phyloP scores from a whole-genome alignment of 495 filamentous ascomycete genomes.

The Trichoderma gamsii region DNA sequence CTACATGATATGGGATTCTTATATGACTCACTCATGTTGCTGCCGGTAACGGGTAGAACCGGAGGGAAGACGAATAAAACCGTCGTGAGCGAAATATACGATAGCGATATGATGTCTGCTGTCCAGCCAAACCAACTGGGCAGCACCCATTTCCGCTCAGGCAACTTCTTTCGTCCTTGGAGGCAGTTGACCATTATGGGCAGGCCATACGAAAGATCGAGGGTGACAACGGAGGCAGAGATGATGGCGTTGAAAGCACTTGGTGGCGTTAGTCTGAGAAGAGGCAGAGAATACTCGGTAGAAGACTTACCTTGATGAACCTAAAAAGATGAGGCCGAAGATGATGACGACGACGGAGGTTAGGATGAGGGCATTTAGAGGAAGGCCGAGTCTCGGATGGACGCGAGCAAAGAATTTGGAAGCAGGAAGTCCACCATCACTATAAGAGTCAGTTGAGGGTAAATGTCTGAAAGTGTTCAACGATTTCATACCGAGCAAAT shows the following conservation, averaged over 20 bases:
- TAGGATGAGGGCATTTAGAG: conserved; percentile 5
- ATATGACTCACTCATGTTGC: conserved; percentile 3
- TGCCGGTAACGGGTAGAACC: not conserved
- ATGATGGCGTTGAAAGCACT: conserved; percentile 12
- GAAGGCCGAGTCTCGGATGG: not conserved
- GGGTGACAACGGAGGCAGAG: conserved; percentile 3
- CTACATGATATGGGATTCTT: not conserved
- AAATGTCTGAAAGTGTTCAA: not conserved
- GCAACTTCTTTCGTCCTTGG: not conserved
- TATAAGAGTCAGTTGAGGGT: not conserved
- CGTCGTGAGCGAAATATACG: not conserved
- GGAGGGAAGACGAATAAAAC: conserved; percentile 1
- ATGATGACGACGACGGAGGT: conserved; percentile 4
- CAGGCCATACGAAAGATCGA: not conserved
- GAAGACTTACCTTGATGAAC: not conserved
- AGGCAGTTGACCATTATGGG: not conserved
- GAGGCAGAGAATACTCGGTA: not conserved
- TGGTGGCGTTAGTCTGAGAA: not conserved
- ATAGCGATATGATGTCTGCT: conserved; percentile 3
- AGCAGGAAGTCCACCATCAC: not conserved
- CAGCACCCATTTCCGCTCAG: conserved; percentile 8
- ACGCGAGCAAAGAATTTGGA: conserved; percentile 10
- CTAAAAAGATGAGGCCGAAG: conserved; percentile 1
- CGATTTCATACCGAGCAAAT: not conserved
- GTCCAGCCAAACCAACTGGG: conserved; percentile 9